Conservation (phyloP, 345 rosid species). For the Zanthoxylum bungeanum region DNA sequence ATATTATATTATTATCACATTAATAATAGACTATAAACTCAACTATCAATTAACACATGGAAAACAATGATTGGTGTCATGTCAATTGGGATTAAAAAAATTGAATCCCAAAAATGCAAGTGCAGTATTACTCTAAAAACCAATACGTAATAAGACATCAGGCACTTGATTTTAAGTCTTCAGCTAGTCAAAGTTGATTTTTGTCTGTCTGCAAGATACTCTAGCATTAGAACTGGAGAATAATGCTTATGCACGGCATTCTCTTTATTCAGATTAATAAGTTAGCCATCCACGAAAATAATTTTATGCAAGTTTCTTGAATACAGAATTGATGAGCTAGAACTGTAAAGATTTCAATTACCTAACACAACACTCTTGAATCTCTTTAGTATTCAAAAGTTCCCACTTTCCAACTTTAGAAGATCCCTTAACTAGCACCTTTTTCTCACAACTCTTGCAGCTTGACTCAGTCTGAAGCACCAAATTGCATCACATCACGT, state of each 20-base stretch:
- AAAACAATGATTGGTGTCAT: neutral
- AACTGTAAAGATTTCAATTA: constrained; percentile 10
- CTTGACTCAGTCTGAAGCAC: constrained; percentile 33
- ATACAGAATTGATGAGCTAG: neutral
- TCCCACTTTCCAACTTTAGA: constrained; percentile 42
- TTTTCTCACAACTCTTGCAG: constrained; percentile 35
- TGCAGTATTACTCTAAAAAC: neutral
- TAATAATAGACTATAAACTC: neutral
- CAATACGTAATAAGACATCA: neutral
- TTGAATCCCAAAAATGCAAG: neutral
- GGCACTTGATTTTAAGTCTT: neutral
- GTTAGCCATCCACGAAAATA: neutral
- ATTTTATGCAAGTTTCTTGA: neutral
- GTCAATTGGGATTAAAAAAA: neutral
- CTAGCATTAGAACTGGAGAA: neutral
- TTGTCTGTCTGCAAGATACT: neutral
- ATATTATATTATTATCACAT: neutral
- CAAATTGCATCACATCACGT: constrained; percentile 10
- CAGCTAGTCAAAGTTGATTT: neutral
- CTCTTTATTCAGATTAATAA: neutral
- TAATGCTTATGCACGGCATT: neutral
- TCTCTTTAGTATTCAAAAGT: constrained; percentile 24
- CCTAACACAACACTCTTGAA: constrained; percentile 23
- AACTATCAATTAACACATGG: neutral
- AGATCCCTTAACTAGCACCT: constrained; percentile 40